phyloP scores from a whole-genome alignment of 1,284 basidiomycete genomes.

The Xerocomus nothofagi region DNA sequence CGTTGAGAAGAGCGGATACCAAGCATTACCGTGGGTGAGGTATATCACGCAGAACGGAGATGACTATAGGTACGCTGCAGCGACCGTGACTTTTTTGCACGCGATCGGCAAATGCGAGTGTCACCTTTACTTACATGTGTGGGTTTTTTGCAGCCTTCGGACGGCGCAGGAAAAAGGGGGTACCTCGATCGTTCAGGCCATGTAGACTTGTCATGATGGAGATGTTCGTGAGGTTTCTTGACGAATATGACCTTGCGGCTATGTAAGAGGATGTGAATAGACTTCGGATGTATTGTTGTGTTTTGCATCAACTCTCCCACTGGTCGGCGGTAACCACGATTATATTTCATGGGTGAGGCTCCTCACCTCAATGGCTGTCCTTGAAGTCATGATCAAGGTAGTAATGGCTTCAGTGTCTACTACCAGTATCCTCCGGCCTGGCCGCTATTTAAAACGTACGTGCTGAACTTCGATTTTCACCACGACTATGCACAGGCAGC shows the following conservation, averaged over 20 bases:
- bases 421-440: too few relatives aligned
- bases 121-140: too few relatives aligned
- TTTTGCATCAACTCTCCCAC: neutral
- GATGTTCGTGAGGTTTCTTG: neutral
- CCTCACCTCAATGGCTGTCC: too few relatives aligned
- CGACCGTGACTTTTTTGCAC: too few relatives aligned
- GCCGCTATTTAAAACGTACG: too few relatives aligned
- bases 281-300: neutral
- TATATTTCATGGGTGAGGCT: too few relatives aligned
- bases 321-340: too few relatives aligned
- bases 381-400: too few relatives aligned
- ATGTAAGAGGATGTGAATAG: neutral
- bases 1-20: constrained; percentile 97
- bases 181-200: constrained; percentile 57
- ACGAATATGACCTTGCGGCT: neutral
- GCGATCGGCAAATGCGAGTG: too few relatives aligned
- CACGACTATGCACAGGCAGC: too few relatives aligned
- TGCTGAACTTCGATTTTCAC: too few relatives aligned
- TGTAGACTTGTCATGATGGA: constrained; percentile 8
- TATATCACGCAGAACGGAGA: constrained; percentile 97
- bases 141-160: constrained; percentile 50
- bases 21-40: constrained; percentile 88
- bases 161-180: constrained; percentile 77
- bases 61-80: constrained; percentile 75
- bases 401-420: too few relatives aligned